A percentile compares a stretch with the other conserved stretches of the same genome.
phyloP scores from a whole-genome alignment of 345 rosid species.

The Lepidium africanum region DNA sequence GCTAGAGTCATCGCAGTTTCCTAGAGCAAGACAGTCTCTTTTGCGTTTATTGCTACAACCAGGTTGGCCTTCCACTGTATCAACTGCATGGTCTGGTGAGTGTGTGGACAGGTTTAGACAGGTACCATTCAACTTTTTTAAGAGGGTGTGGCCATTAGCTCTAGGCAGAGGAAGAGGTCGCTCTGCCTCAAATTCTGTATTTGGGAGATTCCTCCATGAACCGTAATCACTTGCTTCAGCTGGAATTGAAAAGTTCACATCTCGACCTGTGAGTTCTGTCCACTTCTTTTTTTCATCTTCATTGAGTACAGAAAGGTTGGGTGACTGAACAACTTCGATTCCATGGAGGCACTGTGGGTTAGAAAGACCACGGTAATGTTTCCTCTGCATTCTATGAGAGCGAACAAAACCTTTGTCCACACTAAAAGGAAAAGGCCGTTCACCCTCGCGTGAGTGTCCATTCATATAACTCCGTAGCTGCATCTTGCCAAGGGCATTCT shows the following conservation, averaged over 20 bases:
- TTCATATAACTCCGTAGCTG: constrained; percentile 77
- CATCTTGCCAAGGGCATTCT: constrained; percentile 74
- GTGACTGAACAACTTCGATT: constrained; percentile 52
- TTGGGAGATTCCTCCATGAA: constrained; percentile 63
- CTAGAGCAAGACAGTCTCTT: constrained; percentile 41
- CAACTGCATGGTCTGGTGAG: constrained; percentile 39
- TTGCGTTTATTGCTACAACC: constrained; percentile 42
- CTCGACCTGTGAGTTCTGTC: constrained; percentile 66
- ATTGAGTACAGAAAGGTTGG: constrained; percentile 46
- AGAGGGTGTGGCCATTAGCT: constrained; percentile 31
- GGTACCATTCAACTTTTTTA: constrained; percentile 49
- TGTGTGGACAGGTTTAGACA: constrained; percentile 54
- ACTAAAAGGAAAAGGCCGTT: constrained; percentile 64
- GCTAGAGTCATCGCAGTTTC: constrained; percentile 44
- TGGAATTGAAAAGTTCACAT: constrained; percentile 46
- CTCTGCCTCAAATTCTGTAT: constrained; percentile 52
- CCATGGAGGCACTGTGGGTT: constrained; percentile 82
- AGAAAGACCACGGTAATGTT: constrained; percentile 73
- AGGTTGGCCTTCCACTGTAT: constrained; percentile 32
- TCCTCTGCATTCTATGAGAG: constrained; percentile 79
- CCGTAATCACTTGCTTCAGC: constrained; percentile 59
- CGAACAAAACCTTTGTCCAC: constrained; percentile 70
- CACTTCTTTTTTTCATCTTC: constrained; percentile 65
- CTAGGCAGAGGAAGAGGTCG: constrained; percentile 34
- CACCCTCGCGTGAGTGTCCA: constrained; percentile 74